These are phyloP conservation scores for Wickerhamomyces strasburgensis DNA, from an alignment of 805 yeast genomes.

Conservation along the genomic window DNA sequence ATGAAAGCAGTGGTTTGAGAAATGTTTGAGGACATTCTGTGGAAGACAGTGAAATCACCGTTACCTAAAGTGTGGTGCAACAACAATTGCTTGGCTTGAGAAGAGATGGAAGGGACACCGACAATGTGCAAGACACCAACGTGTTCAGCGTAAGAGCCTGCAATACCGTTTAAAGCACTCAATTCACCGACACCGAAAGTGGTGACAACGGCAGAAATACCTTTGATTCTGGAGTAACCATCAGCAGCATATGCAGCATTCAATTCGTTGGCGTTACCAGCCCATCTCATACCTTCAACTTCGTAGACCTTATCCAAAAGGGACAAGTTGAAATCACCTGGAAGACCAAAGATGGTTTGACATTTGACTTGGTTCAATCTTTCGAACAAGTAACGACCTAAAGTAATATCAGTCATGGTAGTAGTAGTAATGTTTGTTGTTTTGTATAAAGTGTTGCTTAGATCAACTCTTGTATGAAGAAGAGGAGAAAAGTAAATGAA, in stretches of 20 bases:
- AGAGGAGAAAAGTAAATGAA: no score
- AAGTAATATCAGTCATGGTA: slow-evolving; percentile 40
- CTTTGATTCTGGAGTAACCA: slow-evolving; percentile 80
- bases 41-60: slow-evolving; percentile 76
- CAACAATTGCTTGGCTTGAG: slow-evolving; percentile 67
- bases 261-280: slow-evolving; percentile 86
- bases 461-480: background rate
- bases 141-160: slow-evolving; percentile 87
- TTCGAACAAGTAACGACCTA: slow-evolving; percentile 76
- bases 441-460: slow-evolving; percentile 2
- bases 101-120: slow-evolving; percentile 75
- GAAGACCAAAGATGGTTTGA: slow-evolving; percentile 71
- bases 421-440: slow-evolving; percentile 3
- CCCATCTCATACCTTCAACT: slow-evolving; percentile 77
- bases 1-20: slow-evolving; percentile 62
- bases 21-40: slow-evolving; percentile 71
- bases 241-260: slow-evolving; percentile 88
- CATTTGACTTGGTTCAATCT: slow-evolving; percentile 69
- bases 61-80: slow-evolving; percentile 83
- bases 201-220: slow-evolving; percentile 69
- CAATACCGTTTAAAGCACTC: slow-evolving; percentile 79
- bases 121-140: slow-evolving; percentile 81
- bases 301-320: slow-evolving; percentile 69
- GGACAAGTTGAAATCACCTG: slow-evolving; percentile 77
- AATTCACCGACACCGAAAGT: slow-evolving; percentile 92